These are phyloP conservation scores for Botrytis medusae DNA, from an alignment of 2,329 filamentous ascomycete genomes.

Conservation along the genomic window DNA sequence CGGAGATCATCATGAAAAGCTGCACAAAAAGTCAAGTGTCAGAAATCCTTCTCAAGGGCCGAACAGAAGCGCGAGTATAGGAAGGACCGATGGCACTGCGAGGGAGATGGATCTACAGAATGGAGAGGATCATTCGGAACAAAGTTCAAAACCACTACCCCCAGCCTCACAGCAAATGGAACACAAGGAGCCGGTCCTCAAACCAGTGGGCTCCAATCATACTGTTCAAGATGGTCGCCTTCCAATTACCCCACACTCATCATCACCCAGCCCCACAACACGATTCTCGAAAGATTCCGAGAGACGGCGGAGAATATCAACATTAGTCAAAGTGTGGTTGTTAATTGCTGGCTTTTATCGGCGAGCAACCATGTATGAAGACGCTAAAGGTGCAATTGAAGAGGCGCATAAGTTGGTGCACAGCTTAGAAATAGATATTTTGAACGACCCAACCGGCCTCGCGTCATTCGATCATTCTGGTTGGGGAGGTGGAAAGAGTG, in stretches of 20 bases:
- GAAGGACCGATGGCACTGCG: slow-evolving; percentile 43
- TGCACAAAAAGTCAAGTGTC: slow-evolving; percentile 42
- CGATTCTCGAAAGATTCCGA: slow-evolving; percentile 56
- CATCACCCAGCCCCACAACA: slow-evolving; percentile 33
- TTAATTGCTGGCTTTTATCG: slow-evolving; percentile 87
- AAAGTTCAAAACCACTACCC: slow-evolving; percentile 27
- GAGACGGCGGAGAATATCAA: slow-evolving; percentile 49
- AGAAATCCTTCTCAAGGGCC: slow-evolving; percentile 41
- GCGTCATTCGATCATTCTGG: slow-evolving; percentile 62
- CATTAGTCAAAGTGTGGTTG: slow-evolving; percentile 81
- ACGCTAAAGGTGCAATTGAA: slow-evolving; percentile 73
- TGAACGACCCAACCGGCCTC: slow-evolving; percentile 61
- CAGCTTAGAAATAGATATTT: slow-evolving; percentile 65
- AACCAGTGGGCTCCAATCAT: slow-evolving; percentile 23
- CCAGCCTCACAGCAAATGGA: slow-evolving; percentile 34
- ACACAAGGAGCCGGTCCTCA: slow-evolving; percentile 31
- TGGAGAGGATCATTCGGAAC: slow-evolving; percentile 37
- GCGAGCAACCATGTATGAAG: slow-evolving; percentile 74
- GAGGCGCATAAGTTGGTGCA: slow-evolving; percentile 80
- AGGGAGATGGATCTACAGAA: slow-evolving; percentile 38
- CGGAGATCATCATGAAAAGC: slow-evolving; percentile 38
- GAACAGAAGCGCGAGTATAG: slow-evolving; percentile 51
- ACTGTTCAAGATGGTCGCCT: slow-evolving; percentile 29
- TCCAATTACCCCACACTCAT: slow-evolving; percentile 26
- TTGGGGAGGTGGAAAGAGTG: slow-evolving; percentile 79